Evolutionary conservation across 768 basidiomycete genomes (phyloP), one percentile per base, ranked within the genome.

Genomic region (Boletus bicolor): DNA sequence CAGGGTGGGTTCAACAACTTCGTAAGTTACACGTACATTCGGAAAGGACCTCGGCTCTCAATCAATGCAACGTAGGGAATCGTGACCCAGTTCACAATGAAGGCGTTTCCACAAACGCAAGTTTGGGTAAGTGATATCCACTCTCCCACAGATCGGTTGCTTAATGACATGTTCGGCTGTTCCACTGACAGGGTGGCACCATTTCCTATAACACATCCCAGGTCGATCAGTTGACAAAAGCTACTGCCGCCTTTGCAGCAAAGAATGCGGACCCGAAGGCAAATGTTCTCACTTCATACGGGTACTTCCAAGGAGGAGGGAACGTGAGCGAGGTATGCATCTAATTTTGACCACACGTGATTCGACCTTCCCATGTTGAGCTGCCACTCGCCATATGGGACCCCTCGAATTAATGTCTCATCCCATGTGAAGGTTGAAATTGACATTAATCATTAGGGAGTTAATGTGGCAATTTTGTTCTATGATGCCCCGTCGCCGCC

Each of bases 1-100:
- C 48, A 86, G 82, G 86, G 86, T 44, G 84, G 84, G 8, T 73
- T 77, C 64, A 87, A 87, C 60, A 86, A 86, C 65, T 86, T 84
- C 61, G 78, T 79, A 55, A 49, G 63, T 49, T 52, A 48, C 9
- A 43, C 32, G 35, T 50, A 52, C 61, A 36, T 45, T 11, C 21
- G 26, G 43, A 21, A 38, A 11, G 36, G 45, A 17, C 15, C n/a
- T 38, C 5, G 66, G 2, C 64, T 65, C 35, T 74, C 70, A 49
- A 83, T 79, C 67, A 54, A 71, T 10, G 65, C 42, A 36, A 49
- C 24, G 9, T 41, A 79, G 77, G 85, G 85, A 0, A 80, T 87
- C 26, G 82, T 86, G 32, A 86, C 82, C 0, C 73, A 70, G 51
- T 81, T 87, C 66, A 82, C 77, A 0, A 56, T 87, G 28, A 77